Conservation (phyloP, 2,329 filamentous ascomycete genomes). For the Orbilia brochopaga region DNA sequence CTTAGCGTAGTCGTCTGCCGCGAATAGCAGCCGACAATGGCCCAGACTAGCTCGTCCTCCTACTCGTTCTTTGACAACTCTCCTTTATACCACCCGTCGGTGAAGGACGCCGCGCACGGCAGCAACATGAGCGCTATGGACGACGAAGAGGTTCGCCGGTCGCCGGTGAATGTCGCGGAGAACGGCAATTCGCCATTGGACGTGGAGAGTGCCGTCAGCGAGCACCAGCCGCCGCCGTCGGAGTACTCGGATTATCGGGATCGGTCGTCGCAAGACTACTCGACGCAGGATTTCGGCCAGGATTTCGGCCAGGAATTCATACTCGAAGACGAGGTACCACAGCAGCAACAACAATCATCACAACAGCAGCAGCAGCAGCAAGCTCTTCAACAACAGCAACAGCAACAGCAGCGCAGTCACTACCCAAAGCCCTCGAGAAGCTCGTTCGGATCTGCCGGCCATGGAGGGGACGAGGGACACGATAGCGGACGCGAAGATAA, state of each 20-base stretch:
- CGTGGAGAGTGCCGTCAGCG: conserved; percentile 10
- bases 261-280: conserved; percentile 39
- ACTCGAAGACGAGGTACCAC: conserved; percentile 4
- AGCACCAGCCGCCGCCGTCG: conserved; percentile 14
- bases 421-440: conserved; percentile 37
- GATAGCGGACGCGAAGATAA: conserved; percentile 39
- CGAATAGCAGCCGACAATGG: conserved; percentile 26
- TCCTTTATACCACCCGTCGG: conserved; percentile 49
- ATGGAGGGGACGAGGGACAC: conserved; percentile 28
- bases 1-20: neutral
- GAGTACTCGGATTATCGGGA: conserved; percentile 34
- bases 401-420: conserved; percentile 18
- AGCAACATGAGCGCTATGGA: conserved; percentile 28
- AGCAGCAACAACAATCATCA: neutral
- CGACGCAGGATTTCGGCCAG: conserved; percentile 27
- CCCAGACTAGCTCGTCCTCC: conserved; percentile 44
- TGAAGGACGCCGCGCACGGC: conserved; percentile 36
- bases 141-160: conserved; percentile 45
- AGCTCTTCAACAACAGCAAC: neutral
- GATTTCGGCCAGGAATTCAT: neutral
- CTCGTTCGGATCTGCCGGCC: conserved; percentile 40
- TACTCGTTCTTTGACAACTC: conserved; percentile 50
- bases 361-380: conserved; percentile 1
- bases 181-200: conserved; percentile 37
- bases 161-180: conserved; percentile 24